A percentile compares a stretch with the other conserved stretches of the same genome.
These are phyloP conservation scores for Hypoxylon sp. DNA, from an alignment of 2,329 filamentous ascomycete species.

Conservation along the genomic window DNA sequence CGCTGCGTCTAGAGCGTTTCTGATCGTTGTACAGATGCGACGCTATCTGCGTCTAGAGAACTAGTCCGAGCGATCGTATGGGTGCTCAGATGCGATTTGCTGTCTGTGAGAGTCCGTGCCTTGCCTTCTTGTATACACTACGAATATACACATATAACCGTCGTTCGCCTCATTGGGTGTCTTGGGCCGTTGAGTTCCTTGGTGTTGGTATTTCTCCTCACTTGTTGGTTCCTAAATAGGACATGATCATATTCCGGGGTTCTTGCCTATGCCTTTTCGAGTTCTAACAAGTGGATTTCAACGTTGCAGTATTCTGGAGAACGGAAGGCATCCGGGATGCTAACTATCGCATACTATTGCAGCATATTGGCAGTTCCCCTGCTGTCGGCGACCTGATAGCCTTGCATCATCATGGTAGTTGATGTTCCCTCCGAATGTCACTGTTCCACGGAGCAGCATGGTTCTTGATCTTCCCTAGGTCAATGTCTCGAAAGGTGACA, in stretches of 20 bases:
- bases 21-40: slow-evolving; percentile 26
- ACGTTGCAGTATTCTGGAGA: slow-evolving; percentile 20
- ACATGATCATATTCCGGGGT: slow-evolving; percentile 15
- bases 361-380: slow-evolving; percentile 1
- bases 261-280: slow-evolving; percentile 1
- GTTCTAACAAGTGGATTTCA: slow-evolving; percentile 4
- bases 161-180: slow-evolving; percentile 13
- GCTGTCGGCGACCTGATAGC: not conserved
- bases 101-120: slow-evolving; percentile 20
- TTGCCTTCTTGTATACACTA: not conserved
- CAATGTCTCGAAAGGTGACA: slow-evolving; percentile 13
- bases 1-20: slow-evolving; percentile 36
- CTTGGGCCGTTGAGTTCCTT: slow-evolving; percentile 9
- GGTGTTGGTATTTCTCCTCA: slow-evolving; percentile 13
- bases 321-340: slow-evolving; percentile 21
- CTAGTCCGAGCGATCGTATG: slow-evolving; percentile 21
- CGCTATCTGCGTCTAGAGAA: slow-evolving; percentile 30
- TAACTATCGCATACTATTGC: slow-evolving; percentile 7
- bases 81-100: slow-evolving; percentile 24
- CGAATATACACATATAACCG: slow-evolving; percentile 4
- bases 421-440: slow-evolving; percentile 15
- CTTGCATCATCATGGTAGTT: slow-evolving; percentile 12
- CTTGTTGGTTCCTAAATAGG: slow-evolving; percentile 20
- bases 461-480: slow-evolving; percentile 12
- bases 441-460: slow-evolving; percentile 9